Percentiles rank a stretch among this genome's conserved stretches.
Conservation (phyloP, 2,329 filamentous ascomycete species). For the Zasmidium citrigriseum region DNA sequence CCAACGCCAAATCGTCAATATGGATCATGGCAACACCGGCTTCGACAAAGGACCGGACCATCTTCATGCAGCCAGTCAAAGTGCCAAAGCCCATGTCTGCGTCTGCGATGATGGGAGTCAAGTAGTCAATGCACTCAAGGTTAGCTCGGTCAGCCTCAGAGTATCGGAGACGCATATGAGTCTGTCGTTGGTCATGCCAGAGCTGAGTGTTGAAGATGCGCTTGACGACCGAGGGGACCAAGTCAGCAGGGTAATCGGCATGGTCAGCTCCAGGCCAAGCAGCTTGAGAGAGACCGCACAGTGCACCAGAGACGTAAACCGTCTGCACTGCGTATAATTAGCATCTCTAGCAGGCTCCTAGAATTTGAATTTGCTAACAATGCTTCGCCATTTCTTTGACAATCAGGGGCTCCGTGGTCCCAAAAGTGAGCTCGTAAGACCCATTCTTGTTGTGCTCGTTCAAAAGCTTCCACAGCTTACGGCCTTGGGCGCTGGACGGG, state of each 20-base stretch:
- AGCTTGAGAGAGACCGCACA: constrained; percentile 14
- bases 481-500: constrained; percentile 12
- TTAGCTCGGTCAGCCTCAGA: constrained; percentile 6
- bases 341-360: background rate
- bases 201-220: constrained; percentile 14
- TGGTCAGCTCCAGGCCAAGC: constrained; percentile 13
- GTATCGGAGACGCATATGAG: constrained; percentile 12
- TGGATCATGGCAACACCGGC: constrained; percentile 16
- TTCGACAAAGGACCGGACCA: constrained; percentile 12
- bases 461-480: constrained; percentile 11
- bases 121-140: constrained; percentile 13
- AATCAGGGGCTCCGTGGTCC: constrained; percentile 13
- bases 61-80: constrained; percentile 14
- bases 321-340: constrained; percentile 3
- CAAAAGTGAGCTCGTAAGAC: constrained; percentile 13
- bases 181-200: constrained; percentile 14
- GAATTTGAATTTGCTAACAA: background rate
- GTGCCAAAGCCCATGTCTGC: constrained; percentile 14
- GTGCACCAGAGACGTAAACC: constrained; percentile 12
- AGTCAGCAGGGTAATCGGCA: constrained; percentile 10
- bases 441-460: constrained; percentile 15
- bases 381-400: constrained; percentile 15
- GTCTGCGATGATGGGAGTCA: constrained; percentile 12
- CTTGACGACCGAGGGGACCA: constrained; percentile 11
- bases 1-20: constrained; percentile 15